phyloP scores from a whole-genome alignment of 1,284 basidiomycete species.

The Ustilago xerochloae region DNA sequence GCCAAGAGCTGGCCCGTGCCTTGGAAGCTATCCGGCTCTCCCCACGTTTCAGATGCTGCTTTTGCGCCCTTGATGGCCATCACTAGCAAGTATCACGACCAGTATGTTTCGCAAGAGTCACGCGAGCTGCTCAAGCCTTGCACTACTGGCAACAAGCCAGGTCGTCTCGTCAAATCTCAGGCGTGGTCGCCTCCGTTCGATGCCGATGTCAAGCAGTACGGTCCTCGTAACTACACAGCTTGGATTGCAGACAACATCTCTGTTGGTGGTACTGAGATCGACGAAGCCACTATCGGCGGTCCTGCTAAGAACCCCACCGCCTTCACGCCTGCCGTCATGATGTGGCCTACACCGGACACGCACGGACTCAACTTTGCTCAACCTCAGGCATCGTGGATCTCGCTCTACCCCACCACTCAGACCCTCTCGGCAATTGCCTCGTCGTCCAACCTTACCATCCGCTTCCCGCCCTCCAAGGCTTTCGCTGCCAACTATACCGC shows the following conservation, averaged over 20 bases:
- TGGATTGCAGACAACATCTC: constrained; percentile 32
- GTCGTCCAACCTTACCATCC: constrained; percentile 24
- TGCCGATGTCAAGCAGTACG: constrained; percentile 27
- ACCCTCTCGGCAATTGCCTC: constrained; percentile 31
- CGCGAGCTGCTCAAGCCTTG: constrained; percentile 15
- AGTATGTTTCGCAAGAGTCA: constrained; percentile 25
- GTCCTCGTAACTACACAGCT: constrained; percentile 41
- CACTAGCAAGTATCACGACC: constrained; percentile 34
- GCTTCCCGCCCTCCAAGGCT: constrained; percentile 29
- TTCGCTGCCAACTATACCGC: constrained; percentile 38
- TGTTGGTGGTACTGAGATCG: constrained; percentile 36
- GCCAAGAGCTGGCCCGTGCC: constrained; percentile 34
- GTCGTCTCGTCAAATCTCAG: constrained; percentile 21
- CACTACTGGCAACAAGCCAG: constrained; percentile 8
- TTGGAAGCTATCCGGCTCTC: constrained; percentile 27
- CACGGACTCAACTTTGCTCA: constrained; percentile 21
- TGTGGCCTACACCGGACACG: constrained; percentile 23
- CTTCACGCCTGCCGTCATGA: constrained; percentile 29
- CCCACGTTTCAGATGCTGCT: constrained; percentile 26
- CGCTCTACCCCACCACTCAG: constrained; percentile 32
- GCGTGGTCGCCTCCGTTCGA: constrained; percentile 39
- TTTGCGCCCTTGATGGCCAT: constrained; percentile 36
- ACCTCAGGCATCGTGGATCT: constrained; percentile 26
- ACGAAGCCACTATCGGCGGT: constrained; percentile 30
- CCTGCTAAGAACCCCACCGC: constrained; percentile 35